phyloP scores from a whole-genome alignment of 2,329 filamentous ascomycete species.

The Cladophialophora psammophila region DNA sequence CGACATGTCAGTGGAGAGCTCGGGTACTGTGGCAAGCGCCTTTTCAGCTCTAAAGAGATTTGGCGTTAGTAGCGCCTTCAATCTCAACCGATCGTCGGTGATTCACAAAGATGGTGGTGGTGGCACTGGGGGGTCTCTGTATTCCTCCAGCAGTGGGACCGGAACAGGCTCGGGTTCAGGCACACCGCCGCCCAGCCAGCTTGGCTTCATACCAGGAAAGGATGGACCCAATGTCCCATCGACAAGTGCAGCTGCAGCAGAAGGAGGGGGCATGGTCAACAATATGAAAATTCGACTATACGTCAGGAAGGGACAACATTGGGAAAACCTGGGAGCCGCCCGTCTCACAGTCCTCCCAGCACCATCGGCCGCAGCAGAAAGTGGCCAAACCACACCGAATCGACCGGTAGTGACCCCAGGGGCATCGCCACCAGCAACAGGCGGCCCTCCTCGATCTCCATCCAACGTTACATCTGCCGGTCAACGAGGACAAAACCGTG shows the following conservation, averaged over 20 bases:
- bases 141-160: slow-evolving; percentile 49
- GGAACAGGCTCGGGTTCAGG: slow-evolving; percentile 48
- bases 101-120: slow-evolving; percentile 45
- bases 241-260: slow-evolving; percentile 57
- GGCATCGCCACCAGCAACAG: slow-evolving; percentile 36
- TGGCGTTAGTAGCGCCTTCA: slow-evolving; percentile 77
- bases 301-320: slow-evolving; percentile 75
- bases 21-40: slow-evolving; percentile 77
- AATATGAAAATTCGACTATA: slow-evolving; percentile 90
- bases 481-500: slow-evolving; percentile 41
- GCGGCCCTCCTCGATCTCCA: slow-evolving; percentile 36
- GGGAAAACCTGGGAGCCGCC: slow-evolving; percentile 90
- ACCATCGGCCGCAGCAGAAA: slow-evolving; percentile 42
- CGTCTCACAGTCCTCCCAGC: slow-evolving; percentile 78
- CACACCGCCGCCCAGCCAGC: slow-evolving; percentile 53
- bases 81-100: slow-evolving; percentile 80
- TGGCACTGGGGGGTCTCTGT: slow-evolving; percentile 57
- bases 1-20: slow-evolving; percentile 66
- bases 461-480: slow-evolving; percentile 41
- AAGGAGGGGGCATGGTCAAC: slow-evolving; percentile 68
- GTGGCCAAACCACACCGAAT: slow-evolving; percentile 35
- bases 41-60: slow-evolving; percentile 80
- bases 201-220: slow-evolving; percentile 61
- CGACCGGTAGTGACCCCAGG: slow-evolving; percentile 25
- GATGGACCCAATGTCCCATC: slow-evolving; percentile 52